These are phyloP conservation scores for Mesembryanthemum crystallinum DNA, from an alignment of 148 eudicot species.

Conservation along the genomic window DNA sequence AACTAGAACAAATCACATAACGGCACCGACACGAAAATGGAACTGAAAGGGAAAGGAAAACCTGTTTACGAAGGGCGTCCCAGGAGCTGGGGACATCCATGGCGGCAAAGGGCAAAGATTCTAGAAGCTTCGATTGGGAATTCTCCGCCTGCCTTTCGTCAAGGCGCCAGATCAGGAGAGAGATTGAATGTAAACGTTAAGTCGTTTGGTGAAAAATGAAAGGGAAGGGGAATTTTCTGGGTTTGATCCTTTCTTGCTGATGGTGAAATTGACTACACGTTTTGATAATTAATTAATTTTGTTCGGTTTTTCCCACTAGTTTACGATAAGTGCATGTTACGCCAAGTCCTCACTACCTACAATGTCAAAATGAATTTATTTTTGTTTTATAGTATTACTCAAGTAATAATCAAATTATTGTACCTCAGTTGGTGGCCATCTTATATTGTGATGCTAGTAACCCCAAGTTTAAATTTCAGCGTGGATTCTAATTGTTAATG, in stretches of 20 bases:
- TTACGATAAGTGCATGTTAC: slow-evolving; percentile 18
- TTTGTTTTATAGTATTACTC: too few relatives aligned
- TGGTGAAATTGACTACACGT: background rate
- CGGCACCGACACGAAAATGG: background rate
- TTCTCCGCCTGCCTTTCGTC: slow-evolving; percentile 4
- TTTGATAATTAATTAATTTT: background rate
- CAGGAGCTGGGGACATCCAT: slow-evolving; percentile 78
- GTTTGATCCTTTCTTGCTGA: background rate
- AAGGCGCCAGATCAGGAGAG: slow-evolving; percentile 14
- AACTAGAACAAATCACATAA: background rate
- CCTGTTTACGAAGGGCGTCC: slow-evolving; percentile 88
- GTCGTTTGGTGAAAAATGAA: background rate
- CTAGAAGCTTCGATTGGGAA: slow-evolving; percentile 16
- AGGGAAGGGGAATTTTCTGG: background rate
- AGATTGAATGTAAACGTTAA: background rate
- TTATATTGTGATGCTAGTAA: too few relatives aligned
- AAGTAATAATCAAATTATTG: too few relatives aligned
- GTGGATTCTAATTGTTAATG: too few relatives aligned
- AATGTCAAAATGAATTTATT: background rate
- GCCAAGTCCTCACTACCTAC: background rate
- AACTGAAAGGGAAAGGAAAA: slow-evolving; percentile 1
- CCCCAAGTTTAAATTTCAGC: too few relatives aligned
- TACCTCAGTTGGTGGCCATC: too few relatives aligned
- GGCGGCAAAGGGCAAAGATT: slow-evolving; percentile 25
- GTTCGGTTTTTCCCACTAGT: background rate